phyloP scores from a whole-genome alignment of 257 asterid species.

The Plantago major region DNA sequence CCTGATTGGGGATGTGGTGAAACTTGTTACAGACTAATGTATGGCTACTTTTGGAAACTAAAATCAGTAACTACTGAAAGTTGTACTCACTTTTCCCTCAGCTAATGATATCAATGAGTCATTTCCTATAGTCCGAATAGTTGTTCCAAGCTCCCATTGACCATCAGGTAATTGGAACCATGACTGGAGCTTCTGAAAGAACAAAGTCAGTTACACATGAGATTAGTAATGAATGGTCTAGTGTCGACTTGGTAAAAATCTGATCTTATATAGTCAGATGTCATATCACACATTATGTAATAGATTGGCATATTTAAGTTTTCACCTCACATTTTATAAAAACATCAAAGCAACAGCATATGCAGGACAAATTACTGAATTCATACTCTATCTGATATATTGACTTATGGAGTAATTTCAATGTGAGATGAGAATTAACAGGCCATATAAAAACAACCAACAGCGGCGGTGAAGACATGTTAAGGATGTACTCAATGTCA shows the following conservation, averaged over 20 bases:
- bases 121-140: constrained; percentile 58
- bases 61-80: constrained; percentile 5
- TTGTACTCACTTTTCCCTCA: constrained; percentile 68
- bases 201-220: constrained; percentile 12
- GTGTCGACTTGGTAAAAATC: background rate
- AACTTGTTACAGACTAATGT: constrained; percentile 18
- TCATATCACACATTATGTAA: background rate
- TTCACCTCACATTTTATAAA: too few species aligned
- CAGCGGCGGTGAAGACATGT: too few species aligned
- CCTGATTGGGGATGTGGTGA: constrained; percentile 34
- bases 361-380: too few species aligned
- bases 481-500: too few species aligned
- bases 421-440: too few species aligned
- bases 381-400: too few species aligned
- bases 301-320: too few species aligned
- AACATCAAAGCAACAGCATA: too few species aligned
- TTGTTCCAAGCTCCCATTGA: constrained; percentile 86
- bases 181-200: constrained; percentile 70
- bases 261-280: too few species aligned
- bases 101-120: constrained; percentile 67
- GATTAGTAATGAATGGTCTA: constrained; percentile 7
- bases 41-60: constrained; percentile 14
- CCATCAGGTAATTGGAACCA: constrained; percentile 95
- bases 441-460: too few species aligned
- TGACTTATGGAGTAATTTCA: too few species aligned